Evolutionary conservation across 108 stramenopile species (phyloP).

Genomic region (Chaetoceros muelleri): DNA sequence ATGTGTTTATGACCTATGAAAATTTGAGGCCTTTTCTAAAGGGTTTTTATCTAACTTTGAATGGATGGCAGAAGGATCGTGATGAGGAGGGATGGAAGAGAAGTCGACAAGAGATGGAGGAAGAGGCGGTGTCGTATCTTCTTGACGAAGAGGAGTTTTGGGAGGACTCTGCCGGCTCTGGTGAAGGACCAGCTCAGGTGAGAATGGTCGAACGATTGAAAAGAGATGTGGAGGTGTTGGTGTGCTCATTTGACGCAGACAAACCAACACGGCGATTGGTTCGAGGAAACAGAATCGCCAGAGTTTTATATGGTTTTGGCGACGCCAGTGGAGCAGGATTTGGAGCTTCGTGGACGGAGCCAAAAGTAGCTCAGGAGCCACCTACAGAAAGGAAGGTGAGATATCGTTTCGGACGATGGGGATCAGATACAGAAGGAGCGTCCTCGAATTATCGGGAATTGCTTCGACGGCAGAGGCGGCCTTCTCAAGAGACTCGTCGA

Average conservation of each 20-base stretch:
- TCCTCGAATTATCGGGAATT: conserved; percentile 7
- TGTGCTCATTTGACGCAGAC: no score
- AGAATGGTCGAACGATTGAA: conserved; percentile 12
- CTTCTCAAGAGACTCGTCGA: background rate
- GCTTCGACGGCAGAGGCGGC: conserved; percentile 2
- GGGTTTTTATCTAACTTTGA: conserved; percentile 30
- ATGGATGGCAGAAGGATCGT: conserved; percentile 20
- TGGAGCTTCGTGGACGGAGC: conserved; percentile 12
- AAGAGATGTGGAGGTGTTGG: conserved; percentile 14
- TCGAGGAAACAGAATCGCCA: no score
- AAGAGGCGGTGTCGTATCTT: no score
- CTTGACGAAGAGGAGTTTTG: no score
- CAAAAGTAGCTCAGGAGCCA: no score
- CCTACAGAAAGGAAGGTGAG: no score
- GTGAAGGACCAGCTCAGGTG: conserved; percentile 10
- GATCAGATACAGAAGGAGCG: no score
- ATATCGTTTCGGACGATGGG: no score
- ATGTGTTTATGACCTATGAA: conserved; percentile 24
- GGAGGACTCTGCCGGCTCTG: background rate
- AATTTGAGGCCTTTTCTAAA: conserved; percentile 27
- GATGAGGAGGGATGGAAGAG: conserved; percentile 39
- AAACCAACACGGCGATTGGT: no score
- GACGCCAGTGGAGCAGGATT: conserved; percentile 32
- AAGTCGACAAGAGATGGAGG: no score
- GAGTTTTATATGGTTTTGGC: conserved; percentile 27